These are phyloP conservation scores for Sechiopsis laciniata DNA, from an alignment of 306 rosid species.

Conservation along the genomic window DNA sequence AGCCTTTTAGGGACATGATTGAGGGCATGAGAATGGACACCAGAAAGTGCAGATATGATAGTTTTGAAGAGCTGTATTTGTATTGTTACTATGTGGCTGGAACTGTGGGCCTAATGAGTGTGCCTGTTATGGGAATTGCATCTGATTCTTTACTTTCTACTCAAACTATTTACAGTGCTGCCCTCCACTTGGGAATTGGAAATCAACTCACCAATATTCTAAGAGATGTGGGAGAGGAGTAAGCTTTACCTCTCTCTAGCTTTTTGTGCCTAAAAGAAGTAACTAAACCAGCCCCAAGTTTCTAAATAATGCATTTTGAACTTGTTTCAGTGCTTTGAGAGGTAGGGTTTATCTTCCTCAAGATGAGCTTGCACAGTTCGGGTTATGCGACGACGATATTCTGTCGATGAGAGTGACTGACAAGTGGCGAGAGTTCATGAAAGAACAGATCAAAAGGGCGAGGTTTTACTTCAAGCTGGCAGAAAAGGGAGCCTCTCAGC, in stretches of 20 bases:
- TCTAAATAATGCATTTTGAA: not conserved
- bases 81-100: slow-evolving; percentile 91
- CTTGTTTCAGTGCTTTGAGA: slow-evolving; percentile 57
- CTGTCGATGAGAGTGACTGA: slow-evolving; percentile 52
- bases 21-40: slow-evolving; percentile 92
- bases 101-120: slow-evolving; percentile 70
- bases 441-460: slow-evolving; percentile 75
- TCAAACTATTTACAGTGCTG: slow-evolving; percentile 52
- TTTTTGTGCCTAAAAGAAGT: not conserved
- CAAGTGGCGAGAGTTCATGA: slow-evolving; percentile 75
- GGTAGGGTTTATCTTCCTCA: slow-evolving; percentile 90
- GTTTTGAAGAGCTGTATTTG: slow-evolving; percentile 70
- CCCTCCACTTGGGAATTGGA: slow-evolving; percentile 63
- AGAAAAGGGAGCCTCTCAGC: slow-evolving; percentile 81
- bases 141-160: slow-evolving; percentile 26
- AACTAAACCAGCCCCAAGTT: not conserved
- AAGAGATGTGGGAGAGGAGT: slow-evolving; percentile 95
- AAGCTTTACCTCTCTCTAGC: slow-evolving; percentile 26
- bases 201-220: slow-evolving; percentile 85
- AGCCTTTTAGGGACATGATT: slow-evolving; percentile 84
- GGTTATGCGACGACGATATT: slow-evolving; percentile 51
- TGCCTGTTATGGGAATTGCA: too few relatives aligned
- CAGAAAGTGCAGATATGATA: slow-evolving; percentile 47
- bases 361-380: slow-evolving; percentile 83
- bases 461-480: slow-evolving; percentile 65